Base-by-base conservation (phyloP, 1,284 basidiomycete genomes). In the Ustilago trichophora region DNA sequence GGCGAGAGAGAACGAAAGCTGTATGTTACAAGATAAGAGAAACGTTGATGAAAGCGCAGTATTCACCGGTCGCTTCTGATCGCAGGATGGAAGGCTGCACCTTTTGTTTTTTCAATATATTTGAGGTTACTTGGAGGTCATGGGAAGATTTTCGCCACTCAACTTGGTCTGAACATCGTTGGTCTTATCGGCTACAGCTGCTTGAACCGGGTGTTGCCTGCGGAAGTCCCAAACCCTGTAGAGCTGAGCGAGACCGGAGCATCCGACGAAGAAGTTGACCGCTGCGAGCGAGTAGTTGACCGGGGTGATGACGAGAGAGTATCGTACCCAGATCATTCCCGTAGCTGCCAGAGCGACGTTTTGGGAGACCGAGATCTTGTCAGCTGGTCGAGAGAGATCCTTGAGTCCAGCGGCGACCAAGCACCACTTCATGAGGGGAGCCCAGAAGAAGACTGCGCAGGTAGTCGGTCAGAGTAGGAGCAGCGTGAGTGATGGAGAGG, bases 381-480 rank as follows among this genome's bases (percentile, higher is more conserved):
- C 94, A 26, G 93, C 91, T 22, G 96, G 95, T 56, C 96, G 87
- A 34, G 83, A 85, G 63, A 99, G 83, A 81, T 99, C 95, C 83
- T 96, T 98, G 67, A 99, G 62, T 6, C 96, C 96, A 41, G 96
- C 95, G 66, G 88, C 90, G 58, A 98, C 96, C 62, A 99, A 86
- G 82, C 90, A 91, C 95, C 96, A 98, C 82, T 95, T 97, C 88
- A 92, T 92, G 75, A 94, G 54, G 37, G 93, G 93, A 3, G 90
- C 93, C 96, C 96, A 98, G 86, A 98, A 98, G 86, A 98, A 98
- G 71, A 98, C 93, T 21, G n/a, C n/a, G n/a, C n/a, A n/a, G n/a
- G n/a, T 91, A 9, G 27, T n/a, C 1, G n/a, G 6, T 24, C 13
- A 16, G 16, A 38, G 21, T 33, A 33, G 8, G 41, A 31, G 16